Evolutionary conservation across 441 rosid genomes (phyloP), one percentile per base, ranked within the genome.

Genomic region (Melastoma candidum): DNA sequence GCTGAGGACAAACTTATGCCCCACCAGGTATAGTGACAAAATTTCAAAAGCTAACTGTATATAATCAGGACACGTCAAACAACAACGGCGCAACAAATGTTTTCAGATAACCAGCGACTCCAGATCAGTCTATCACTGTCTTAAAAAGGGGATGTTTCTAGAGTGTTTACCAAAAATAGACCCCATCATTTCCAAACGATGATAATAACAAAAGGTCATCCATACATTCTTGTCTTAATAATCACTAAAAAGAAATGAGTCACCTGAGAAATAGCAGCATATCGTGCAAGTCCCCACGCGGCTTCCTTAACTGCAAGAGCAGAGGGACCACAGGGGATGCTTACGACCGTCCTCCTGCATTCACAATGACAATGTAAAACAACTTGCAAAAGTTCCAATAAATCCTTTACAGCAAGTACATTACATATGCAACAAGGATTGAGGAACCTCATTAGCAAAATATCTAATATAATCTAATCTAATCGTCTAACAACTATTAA

Each of bases 221-320:
- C 8, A 27, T n/a, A 26, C 32, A 27, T 5, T 27, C 14, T 24
- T 50, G 26, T 6, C 54, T n/a, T 43, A 2, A 27, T 26, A 17
- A 51, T 26, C 11, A 51, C 6, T 51, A n/a, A 17, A 17, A 17
- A 17, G 22, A 26, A 25, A 49, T 59, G 26, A 26, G 47, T 61
- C 62, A 80, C 95, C 90, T 92, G 98, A 73, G 97, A 92, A 68
- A 92, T 82, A 63, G 98, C 83, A 54, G 98, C 98, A 72, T 92
- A 92, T 32, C 97, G 85, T 46, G 97, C 97, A 36, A 92, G 85
- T 24, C 98, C 98, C 98, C 98, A 92, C 27, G 98, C 95, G 84
- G 97, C 97, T 79, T 92, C 98, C 82, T 85, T 88, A n/a, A 92
- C 87, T 58, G 97, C 98, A 51, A 92, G 77, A 60, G 97, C 90